Percentiles rank a stretch among this genome's conserved stretches.
Evolutionary conservation across 208 protist genomes (phyloP).

Genomic region (Trichomonas tenax): DNA sequence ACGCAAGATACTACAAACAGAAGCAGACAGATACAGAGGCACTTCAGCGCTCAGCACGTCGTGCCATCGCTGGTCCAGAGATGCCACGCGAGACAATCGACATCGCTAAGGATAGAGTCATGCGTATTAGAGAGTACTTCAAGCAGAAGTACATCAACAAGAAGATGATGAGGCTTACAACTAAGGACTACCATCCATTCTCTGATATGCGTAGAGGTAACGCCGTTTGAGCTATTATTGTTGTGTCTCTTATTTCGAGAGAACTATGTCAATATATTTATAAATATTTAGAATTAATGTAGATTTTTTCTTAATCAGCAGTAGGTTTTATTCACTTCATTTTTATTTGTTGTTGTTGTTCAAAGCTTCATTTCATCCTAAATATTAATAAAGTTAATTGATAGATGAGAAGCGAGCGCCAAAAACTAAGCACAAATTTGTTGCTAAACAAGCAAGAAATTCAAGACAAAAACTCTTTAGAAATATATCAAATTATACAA

Average conservation of each 20-base stretch:
- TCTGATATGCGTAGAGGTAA: conserved; percentile 16
- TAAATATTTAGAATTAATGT: background rate
- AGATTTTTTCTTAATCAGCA: background rate
- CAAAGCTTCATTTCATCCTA: no score
- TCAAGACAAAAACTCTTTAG: no score
- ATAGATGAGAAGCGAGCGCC: no score
- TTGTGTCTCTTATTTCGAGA: background rate
- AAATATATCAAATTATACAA: no score
- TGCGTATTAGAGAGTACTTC: background rate
- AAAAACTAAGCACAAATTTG: no score
- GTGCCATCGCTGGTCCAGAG: background rate
- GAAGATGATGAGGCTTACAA: background rate
- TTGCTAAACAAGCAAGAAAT: no score
- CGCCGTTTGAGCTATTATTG: background rate
- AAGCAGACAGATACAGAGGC: background rate
- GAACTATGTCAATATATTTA: no score
- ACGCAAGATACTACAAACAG: conserved; percentile 14
- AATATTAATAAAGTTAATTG: no score
- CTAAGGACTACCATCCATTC: conserved; percentile 16
- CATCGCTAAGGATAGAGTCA: background rate
- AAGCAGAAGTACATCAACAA: background rate
- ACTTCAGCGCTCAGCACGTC: background rate
- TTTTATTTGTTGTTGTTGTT: background rate
- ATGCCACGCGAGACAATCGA: background rate
- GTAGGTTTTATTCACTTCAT: no score